Conservation (phyloP, 179 eudicot species). For the Spinacia oleracea region DNA sequence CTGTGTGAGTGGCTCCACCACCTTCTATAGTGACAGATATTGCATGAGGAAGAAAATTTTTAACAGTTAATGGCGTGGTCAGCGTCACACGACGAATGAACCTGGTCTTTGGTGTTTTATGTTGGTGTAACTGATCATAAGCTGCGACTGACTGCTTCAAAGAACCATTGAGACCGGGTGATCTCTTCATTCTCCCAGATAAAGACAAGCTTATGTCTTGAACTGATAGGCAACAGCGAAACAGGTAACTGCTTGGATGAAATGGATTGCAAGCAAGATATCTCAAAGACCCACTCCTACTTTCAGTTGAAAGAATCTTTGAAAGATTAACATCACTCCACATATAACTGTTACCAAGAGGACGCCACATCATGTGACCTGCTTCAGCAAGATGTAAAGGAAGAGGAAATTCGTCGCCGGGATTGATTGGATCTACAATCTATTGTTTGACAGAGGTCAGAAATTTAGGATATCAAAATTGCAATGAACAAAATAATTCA, state of each 20-base stretch:
- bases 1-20: slow-evolving; percentile 64
- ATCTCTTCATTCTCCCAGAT: slow-evolving; percentile 37
- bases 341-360: slow-evolving; percentile 69
- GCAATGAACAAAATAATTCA: background rate
- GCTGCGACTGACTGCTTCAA: slow-evolving; percentile 36
- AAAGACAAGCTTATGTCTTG: slow-evolving; percentile 64
- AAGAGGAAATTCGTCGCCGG: slow-evolving; percentile 86
- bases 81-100: slow-evolving; percentile 69
- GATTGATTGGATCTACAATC: slow-evolving; percentile 88
- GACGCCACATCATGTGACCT: slow-evolving; percentile 95
- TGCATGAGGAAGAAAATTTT: slow-evolving; percentile 68
- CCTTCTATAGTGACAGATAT: slow-evolving; percentile 73
- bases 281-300: slow-evolving; percentile 66
- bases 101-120: slow-evolving; percentile 48
- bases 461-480: background rate
- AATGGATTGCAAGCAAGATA: slow-evolving; percentile 96
- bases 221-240: slow-evolving; percentile 90
- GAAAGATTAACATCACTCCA: slow-evolving; percentile 97
- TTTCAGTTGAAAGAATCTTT: slow-evolving; percentile 65
- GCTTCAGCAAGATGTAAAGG: slow-evolving; percentile 98
- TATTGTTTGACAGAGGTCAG: slow-evolving; percentile 30
- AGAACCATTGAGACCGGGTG: slow-evolving; percentile 31
- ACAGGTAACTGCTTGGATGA: slow-evolving; percentile 83
- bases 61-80: slow-evolving; percentile 70
- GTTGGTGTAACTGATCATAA: slow-evolving; percentile 31